Evolutionary conservation across 768 basidiomycete species (phyloP), one percentile per base, ranked within the genome.

Genomic region (Russula vinacea): DNA sequence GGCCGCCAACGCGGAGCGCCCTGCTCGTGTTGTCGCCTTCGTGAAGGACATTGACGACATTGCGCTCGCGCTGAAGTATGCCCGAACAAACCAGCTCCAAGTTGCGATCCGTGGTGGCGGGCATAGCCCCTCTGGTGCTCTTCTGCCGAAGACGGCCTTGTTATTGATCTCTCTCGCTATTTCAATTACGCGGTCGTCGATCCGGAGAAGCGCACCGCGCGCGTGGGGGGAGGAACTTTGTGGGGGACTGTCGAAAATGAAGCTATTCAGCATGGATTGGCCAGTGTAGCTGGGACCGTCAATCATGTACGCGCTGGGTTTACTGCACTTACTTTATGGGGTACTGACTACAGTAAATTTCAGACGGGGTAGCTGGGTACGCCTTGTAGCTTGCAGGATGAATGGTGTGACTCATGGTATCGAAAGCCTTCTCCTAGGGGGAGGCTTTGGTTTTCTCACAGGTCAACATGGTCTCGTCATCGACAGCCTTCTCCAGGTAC

Each of bases 331-430:
- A 7, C n/a, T n/a, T n/a, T n/a, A 45, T 24, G 33, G 0, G 13
- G 3, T 24, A 13, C 17, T 49, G 19, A 55, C 61, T 5, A 29
- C 29, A 29, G 29, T 29, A 49, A 35, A 22, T 24, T 47, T 24
- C 52, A 81, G 81, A 82, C 81, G 57, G 81, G 82, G 80, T 83
- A 33, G 78, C 79, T 66, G 81, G 82, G 80, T 82, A 45, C 26
- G 77, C 16, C n/a, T 11, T 22, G 1, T n/a, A n/a, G 9, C 29
- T 35, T 40, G 16, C 24, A 26, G 26, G 10, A 24, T 45, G 42
- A 22, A 2, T 35, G 7, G 32, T 49, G 16, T 53, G 24, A 16
- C 58, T 62, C 19, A 37, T 19, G 24, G n/a, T 32, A 19, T 13
- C 16, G 14, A 19, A 57, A 82, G 82, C 6, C 76, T 84, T 6